phyloP scores from a whole-genome alignment of 1,284 basidiomycete genomes.

The Schizophyllum commune region DNA sequence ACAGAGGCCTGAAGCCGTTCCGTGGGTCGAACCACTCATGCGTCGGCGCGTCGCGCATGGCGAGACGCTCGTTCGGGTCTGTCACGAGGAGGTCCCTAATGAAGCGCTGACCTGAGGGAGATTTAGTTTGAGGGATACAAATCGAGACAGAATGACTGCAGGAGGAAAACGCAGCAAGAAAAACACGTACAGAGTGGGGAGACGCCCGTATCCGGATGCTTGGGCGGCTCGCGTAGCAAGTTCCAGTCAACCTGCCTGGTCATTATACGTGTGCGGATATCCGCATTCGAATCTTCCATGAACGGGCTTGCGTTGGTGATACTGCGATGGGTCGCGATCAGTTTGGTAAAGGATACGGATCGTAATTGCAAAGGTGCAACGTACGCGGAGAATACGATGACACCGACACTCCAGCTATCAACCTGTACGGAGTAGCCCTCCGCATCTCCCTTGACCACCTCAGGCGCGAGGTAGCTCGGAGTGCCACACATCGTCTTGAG shows the following conservation, averaged over 20 bases:
- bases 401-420: slow-evolving; percentile 91
- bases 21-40: too few relatives aligned
- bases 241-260: slow-evolving; percentile 56
- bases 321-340: slow-evolving; percentile 31
- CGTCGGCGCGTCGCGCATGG: too few relatives aligned
- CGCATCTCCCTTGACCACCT: slow-evolving; percentile 71
- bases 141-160: background rate
- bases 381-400: slow-evolving; percentile 84
- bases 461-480: slow-evolving; percentile 78
- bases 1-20: too few relatives aligned
- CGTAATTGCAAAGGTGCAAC: slow-evolving; percentile 17
- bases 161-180: background rate
- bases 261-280: slow-evolving; percentile 46
- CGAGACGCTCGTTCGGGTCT: too few relatives aligned
- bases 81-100: too few relatives aligned
- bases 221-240: slow-evolving; percentile 24
- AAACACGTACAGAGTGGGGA: slow-evolving; percentile 22
- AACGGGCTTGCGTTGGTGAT: slow-evolving; percentile 67
- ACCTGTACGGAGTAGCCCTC: slow-evolving; percentile 80
- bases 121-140: too few relatives aligned
- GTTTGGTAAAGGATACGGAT: slow-evolving; percentile 6
- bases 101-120: background rate
- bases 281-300: slow-evolving; percentile 53
- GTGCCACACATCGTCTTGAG: slow-evolving; percentile 82
- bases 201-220: slow-evolving; percentile 11